Conservation (phyloP, 192 early-diverging fungal species). For the Irineochytrium annulatum region DNA sequence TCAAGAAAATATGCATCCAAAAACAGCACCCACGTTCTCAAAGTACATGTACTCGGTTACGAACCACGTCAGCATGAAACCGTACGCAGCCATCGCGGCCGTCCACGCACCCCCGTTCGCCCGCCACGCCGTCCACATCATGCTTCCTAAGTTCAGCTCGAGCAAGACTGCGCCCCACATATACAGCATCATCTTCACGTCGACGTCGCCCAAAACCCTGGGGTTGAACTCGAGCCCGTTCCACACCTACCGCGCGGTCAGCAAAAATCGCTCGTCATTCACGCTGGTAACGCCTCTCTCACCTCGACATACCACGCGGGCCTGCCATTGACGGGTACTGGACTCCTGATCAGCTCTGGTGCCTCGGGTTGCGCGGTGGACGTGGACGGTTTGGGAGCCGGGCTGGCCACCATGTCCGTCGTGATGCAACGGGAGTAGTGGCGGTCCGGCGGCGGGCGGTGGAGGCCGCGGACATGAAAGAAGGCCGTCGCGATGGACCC, state of each 20-base stretch:
- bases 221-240: slow-evolving; percentile 26
- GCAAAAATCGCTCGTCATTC: no score
- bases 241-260: no score
- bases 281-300: no score
- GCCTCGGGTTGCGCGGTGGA: no score
- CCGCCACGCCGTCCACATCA: neutral
- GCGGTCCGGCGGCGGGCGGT: slow-evolving; percentile 6
- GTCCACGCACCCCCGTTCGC: slow-evolving; percentile 9
- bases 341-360: no score
- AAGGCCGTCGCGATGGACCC: neutral
- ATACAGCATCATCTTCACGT: slow-evolving; percentile 31
- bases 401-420: slow-evolving; percentile 9
- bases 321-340: no score
- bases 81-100: slow-evolving; percentile 9
- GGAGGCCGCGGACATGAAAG: neutral
- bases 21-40: neutral
- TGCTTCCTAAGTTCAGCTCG: slow-evolving; percentile 18
- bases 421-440: slow-evolving; percentile 21
- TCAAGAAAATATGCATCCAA: neutral
- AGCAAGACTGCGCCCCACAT: slow-evolving; percentile 21
- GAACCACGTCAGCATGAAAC: slow-evolving; percentile 19
- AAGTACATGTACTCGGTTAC: slow-evolving; percentile 24
- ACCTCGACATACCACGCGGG: no score
- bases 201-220: slow-evolving; percentile 8
- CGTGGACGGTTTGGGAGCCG: no score